Conservation (phyloP, 306 rosid species). For the Malus sylvestris region DNA sequence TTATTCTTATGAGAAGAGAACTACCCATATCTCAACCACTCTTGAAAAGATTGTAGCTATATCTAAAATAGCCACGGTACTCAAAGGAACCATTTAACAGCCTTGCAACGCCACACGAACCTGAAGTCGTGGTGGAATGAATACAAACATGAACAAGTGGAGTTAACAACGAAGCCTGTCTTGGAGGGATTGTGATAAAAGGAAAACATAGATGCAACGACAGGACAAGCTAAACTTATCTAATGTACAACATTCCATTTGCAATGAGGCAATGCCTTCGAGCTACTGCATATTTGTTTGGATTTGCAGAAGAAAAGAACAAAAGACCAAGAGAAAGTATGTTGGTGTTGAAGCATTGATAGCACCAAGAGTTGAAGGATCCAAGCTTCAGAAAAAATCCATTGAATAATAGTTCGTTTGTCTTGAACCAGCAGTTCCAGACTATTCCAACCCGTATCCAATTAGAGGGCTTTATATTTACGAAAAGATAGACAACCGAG, state of each 20-base stretch:
- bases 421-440: neutral
- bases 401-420: constrained; percentile 5
- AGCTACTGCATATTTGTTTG: neutral
- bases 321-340: neutral
- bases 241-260: neutral
- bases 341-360: neutral
- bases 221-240: neutral
- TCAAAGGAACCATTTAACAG: neutral
- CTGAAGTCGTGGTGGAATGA: neutral
- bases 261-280: neutral
- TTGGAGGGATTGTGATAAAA: neutral
- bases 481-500: neutral
- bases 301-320: constrained; percentile 2
- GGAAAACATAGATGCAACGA: neutral
- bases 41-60: neutral
- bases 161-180: neutral
- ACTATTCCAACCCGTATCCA: neutral
- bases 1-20: neutral
- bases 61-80: neutral
- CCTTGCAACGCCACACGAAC: neutral
- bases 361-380: neutral
- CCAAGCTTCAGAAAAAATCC: neutral
- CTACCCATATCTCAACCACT: neutral
- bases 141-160: neutral
- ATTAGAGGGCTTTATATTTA: neutral